phyloP scores from a whole-genome alignment of 768 basidiomycete genomes.

The Pluteus cervinus region DNA sequence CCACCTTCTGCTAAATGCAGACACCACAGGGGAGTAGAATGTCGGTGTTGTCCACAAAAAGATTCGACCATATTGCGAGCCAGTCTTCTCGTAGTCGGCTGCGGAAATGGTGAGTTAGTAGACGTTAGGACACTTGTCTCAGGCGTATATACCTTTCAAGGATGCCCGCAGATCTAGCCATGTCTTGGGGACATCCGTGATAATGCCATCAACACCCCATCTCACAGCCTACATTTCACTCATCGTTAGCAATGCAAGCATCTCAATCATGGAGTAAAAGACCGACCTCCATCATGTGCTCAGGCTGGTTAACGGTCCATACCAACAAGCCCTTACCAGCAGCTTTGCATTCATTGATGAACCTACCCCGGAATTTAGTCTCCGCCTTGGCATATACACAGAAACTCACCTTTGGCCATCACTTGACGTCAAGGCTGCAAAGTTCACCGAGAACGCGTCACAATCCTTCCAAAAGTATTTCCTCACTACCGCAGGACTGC shows the following conservation, averaged over 20 bases:
- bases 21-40: slow-evolving; percentile 50
- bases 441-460: slow-evolving; percentile 82
- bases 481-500: slow-evolving; percentile 63
- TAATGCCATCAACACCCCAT: slow-evolving; percentile 74
- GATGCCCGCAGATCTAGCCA: slow-evolving; percentile 61
- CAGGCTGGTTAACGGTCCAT: slow-evolving; percentile 92
- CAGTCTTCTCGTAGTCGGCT: slow-evolving; percentile 67
- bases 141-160: slow-evolving; percentile 46
- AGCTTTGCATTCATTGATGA: slow-evolving; percentile 71
- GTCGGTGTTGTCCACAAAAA: slow-evolving; percentile 69
- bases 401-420: slow-evolving; percentile 68
- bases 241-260: slow-evolving; percentile 1
- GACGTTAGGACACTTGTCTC: neutral
- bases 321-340: slow-evolving; percentile 85
- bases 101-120: slow-evolving; percentile 6
- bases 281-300: slow-evolving; percentile 82
- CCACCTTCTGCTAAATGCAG: slow-evolving; percentile 18
- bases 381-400: no score
- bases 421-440: slow-evolving; percentile 58
- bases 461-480: slow-evolving; percentile 88
- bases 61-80: slow-evolving; percentile 53
- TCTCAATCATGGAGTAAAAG: slow-evolving; percentile 3
- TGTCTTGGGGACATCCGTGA: slow-evolving; percentile 67
- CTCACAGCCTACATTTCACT: slow-evolving; percentile 50
- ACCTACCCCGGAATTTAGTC: no score